These are phyloP conservation scores for Ustilago trichophora DNA, from an alignment of 1,284 basidiomycete species.

Conservation along the genomic window DNA sequence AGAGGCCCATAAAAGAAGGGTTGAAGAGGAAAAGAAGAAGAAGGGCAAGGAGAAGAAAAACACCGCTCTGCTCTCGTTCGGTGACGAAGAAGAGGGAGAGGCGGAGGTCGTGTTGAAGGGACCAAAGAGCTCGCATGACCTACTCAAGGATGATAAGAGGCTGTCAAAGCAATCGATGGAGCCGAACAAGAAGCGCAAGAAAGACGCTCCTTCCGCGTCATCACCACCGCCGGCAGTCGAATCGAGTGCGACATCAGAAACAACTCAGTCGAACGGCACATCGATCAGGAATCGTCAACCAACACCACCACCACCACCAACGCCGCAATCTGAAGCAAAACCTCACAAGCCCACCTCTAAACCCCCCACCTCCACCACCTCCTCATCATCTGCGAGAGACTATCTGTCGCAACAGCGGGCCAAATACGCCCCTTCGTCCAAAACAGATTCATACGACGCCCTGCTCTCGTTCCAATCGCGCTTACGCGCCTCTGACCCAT, in stretches of 20 bases:
- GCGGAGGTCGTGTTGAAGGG: conserved; percentile 15
- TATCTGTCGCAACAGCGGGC: conserved; percentile 8
- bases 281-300: too few species aligned
- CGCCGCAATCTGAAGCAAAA: too few species aligned
- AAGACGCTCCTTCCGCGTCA: too few species aligned
- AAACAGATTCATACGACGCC: conserved; percentile 18
- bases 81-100: conserved; percentile 49
- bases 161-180: conserved; percentile 37
- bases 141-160: conserved; percentile 53
- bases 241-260: too few species aligned
- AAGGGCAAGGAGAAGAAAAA: conserved; percentile 52
- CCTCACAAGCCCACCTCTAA: too few species aligned
- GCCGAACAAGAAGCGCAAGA: background rate
- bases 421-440: conserved; percentile 13
- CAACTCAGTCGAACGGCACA: too few species aligned
- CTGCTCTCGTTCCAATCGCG: conserved; percentile 39
- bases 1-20: conserved; percentile 68
- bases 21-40: conserved; percentile 24
- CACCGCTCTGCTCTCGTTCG: conserved; percentile 56
- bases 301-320: too few species aligned
- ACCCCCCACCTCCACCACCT: background rate
- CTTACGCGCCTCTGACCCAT: too few species aligned
- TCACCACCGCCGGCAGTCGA: too few species aligned
- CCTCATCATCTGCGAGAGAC: background rate
- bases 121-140: conserved; percentile 62